Evolutionary conservation across 1,284 basidiomycete genomes (phyloP), one percentile per base, ranked within the genome.

Genomic region (Malassezia globosa): DNA sequence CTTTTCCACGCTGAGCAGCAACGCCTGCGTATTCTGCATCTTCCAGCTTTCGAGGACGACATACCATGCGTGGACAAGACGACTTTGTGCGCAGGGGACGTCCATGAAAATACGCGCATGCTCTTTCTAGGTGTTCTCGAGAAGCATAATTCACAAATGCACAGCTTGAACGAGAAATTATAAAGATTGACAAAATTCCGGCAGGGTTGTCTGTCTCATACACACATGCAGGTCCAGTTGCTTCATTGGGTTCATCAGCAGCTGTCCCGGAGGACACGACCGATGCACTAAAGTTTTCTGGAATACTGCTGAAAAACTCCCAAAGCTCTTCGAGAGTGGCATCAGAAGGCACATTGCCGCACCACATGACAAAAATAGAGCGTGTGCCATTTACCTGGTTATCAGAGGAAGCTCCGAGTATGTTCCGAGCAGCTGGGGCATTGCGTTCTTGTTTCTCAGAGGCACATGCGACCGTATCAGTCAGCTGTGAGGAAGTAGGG

Each of bases 321-420:
- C 83, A 87, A 2, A 95, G 77, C 71, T 95, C 90, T 61, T 88
- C 83, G 54, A 88, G 80, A 0, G 81, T 82, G 5, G 87, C 82
- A 63, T 94, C 86, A 10, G 58, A 57, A 0, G 87, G 85, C 4
- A 90, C 82, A 61, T 90, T 92, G 8, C 87, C 87, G 14, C 81
- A 81, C 92, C 90, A 95, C 84, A 94, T 87, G 2, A 92, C 89
- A 83, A 83, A 90, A 56, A 89, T 86, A 18, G 85, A 87, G 10
- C 87, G 79, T 41, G 83, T 77, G 5, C 58, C 61, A 42, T 63
- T 58, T 26, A 54, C 53, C 2, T 57, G 61, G 31, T 56, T 31
- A 8, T 25, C 39, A 7, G 38, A 42, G 11, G 21, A 23, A 16
- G 45, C 36, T 7, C 44, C 44, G 10, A 10, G 8, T 31, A n/a